These are phyloP conservation scores for Rhamnella rubrinervis DNA, from an alignment of 331 rosid genomes.

Conservation along the genomic window DNA sequence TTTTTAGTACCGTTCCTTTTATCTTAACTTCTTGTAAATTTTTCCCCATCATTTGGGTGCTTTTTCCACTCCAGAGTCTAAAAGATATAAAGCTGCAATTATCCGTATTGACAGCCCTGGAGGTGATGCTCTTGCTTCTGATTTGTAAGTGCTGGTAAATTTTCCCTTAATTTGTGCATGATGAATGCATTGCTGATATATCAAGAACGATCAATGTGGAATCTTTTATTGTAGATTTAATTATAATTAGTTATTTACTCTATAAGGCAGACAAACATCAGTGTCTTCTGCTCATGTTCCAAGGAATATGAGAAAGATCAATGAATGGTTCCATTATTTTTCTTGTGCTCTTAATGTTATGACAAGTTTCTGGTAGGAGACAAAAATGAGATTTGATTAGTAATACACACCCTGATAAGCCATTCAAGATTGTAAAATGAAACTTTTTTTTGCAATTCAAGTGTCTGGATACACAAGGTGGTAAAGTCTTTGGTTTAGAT, in stretches of 20 bases:
- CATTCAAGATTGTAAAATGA: neutral
- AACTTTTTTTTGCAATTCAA: neutral
- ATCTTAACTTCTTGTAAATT: neutral
- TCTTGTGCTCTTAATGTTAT: neutral
- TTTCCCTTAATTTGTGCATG: conserved; percentile 4
- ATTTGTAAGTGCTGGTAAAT: conserved; percentile 75
- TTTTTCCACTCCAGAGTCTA: conserved; percentile 57
- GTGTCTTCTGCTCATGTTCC: neutral
- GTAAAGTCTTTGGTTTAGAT: neutral
- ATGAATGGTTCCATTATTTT: no score
- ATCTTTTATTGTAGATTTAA: neutral
- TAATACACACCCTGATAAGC: neutral
- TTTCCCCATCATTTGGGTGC: conserved; percentile 18
- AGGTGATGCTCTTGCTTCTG: conserved; percentile 98
- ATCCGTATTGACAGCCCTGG: conserved; percentile 97
- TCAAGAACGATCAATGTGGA: conserved; percentile 5
- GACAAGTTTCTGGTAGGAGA: neutral
- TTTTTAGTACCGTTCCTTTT: conserved; percentile 2
- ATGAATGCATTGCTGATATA: conserved; percentile 14
- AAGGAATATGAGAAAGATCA: neutral
- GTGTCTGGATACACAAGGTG: neutral
- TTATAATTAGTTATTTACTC: neutral
- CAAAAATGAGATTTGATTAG: neutral
- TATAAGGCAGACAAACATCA: neutral
- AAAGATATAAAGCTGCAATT: conserved; percentile 75